Conservation (phyloP, 257 asterid genomes). For the Agastache rugosa region DNA sequence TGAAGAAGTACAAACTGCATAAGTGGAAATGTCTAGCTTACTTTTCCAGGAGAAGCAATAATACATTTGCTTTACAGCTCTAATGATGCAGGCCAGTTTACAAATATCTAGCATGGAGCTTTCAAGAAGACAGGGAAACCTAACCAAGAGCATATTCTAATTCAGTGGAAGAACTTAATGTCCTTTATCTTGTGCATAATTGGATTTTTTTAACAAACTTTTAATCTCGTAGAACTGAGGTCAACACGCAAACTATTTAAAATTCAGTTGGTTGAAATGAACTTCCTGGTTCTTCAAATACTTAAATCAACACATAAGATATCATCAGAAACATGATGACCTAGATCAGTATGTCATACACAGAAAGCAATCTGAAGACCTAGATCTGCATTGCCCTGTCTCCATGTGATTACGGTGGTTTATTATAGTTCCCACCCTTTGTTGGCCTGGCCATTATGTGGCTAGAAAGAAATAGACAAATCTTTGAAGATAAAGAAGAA, state of each 20-base stretch:
- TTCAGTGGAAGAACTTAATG: background rate
- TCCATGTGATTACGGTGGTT: background rate
- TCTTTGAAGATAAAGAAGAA: background rate
- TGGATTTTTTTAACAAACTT: constrained; percentile 7
- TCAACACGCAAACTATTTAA: too few relatives aligned
- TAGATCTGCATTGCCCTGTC: background rate
- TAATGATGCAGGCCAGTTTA: background rate
- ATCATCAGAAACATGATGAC: background rate
- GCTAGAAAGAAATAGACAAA: background rate
- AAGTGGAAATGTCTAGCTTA: constrained; percentile 5
- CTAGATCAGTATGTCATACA: background rate
- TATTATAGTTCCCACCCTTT: background rate
- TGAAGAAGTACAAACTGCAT: constrained; percentile 7
- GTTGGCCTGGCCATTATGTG: background rate
- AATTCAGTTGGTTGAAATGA: background rate
- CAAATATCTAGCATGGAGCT: constrained; percentile 8
- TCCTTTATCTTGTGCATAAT: background rate
- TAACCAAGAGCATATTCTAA: constrained; percentile 4
- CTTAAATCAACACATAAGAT: constrained; percentile 7
- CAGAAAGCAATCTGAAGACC: background rate
- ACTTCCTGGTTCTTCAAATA: background rate
- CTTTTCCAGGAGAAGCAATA: background rate
- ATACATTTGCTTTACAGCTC: background rate
- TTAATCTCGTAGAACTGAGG: background rate
- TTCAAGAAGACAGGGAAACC: constrained; percentile 8